A percentile compares a stretch with the other conserved stretches of the same genome.
phyloP scores from a whole-genome alignment of 257 asterid species.

The Schizonepeta tenuifolia region DNA sequence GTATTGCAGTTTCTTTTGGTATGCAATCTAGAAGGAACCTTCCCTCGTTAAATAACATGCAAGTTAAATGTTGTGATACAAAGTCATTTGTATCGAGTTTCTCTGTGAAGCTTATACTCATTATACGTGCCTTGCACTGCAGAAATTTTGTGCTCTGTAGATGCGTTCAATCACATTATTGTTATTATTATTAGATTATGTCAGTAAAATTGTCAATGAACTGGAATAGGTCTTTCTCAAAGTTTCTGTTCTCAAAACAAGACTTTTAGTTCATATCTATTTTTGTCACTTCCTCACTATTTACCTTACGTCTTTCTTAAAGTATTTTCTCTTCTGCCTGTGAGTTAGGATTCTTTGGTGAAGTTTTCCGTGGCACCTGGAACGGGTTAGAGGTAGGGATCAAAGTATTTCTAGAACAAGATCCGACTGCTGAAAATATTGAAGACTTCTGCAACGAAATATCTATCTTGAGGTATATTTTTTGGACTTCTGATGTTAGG shows the following conservation, averaged over 20 bases:
- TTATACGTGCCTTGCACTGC: neutral
- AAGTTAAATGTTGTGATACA: neutral
- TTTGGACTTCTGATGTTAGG: conserved; percentile 23
- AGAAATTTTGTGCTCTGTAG: neutral
- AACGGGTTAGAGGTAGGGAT: conserved; percentile 82
- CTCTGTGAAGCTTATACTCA: neutral
- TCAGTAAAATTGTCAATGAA: neutral
- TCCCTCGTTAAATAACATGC: neutral
- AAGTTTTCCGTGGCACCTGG: conserved; percentile 91
- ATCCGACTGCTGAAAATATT: conserved; percentile 71
- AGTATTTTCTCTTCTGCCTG: conserved; percentile 3
- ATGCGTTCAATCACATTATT: neutral
- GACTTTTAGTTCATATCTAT: neutral
- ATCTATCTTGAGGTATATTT: conserved; percentile 69
- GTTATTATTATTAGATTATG: no score
- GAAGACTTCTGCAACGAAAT: conserved; percentile 95
- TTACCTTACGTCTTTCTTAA: conserved; percentile 21
- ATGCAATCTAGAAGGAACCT: conserved; percentile 18
- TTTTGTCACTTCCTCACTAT: neutral
- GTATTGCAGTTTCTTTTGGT: neutral
- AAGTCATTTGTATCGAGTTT: neutral
- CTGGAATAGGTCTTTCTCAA: neutral
- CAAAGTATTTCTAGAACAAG: conserved; percentile 85
- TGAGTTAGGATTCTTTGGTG: conserved; percentile 83
- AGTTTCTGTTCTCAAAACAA: neutral